A percentile compares a stretch with the other conserved stretches of the same genome.
These are phyloP conservation scores for Penicillium steckii DNA, from an alignment of 495 filamentous ascomycete genomes.

Conservation along the genomic window DNA sequence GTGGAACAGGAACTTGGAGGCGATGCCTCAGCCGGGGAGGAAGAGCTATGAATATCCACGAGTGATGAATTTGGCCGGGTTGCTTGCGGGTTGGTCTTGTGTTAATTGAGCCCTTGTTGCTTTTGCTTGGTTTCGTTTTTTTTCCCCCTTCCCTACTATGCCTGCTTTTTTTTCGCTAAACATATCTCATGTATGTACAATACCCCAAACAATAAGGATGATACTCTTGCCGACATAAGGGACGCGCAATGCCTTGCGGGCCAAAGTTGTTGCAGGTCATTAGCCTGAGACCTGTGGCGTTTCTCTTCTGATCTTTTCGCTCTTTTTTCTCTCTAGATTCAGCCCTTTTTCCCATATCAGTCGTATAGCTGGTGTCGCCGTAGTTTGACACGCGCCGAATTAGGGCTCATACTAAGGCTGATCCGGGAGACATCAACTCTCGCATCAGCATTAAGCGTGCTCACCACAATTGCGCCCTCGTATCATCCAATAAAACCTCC, in stretches of 20 bases:
- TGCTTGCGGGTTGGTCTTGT: constrained; percentile 10
- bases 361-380: no score
- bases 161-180: background rate
- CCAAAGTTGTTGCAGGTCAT: constrained; percentile 2
- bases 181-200: background rate
- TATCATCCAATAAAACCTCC: background rate
- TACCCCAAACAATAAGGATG: background rate
- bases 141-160: no score
- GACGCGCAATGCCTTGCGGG: constrained; percentile 9
- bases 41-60: constrained; percentile 30
- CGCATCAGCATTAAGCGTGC: background rate
- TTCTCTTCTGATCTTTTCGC: background rate
- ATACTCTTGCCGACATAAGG: constrained; percentile 10
- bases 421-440: background rate
- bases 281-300: constrained; percentile 10
- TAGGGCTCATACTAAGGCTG: background rate
- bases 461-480: background rate
- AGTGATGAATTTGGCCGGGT: constrained; percentile 1
- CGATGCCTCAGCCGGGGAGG: constrained; percentile 34
- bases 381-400: no score
- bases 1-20: constrained; percentile 76
- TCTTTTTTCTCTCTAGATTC: background rate
- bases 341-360: no score
- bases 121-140: background rate
- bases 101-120: constrained; percentile 17